Conservation (phyloP, 2,329 filamentous ascomycete species). For the Xylaria polymorpha region DNA sequence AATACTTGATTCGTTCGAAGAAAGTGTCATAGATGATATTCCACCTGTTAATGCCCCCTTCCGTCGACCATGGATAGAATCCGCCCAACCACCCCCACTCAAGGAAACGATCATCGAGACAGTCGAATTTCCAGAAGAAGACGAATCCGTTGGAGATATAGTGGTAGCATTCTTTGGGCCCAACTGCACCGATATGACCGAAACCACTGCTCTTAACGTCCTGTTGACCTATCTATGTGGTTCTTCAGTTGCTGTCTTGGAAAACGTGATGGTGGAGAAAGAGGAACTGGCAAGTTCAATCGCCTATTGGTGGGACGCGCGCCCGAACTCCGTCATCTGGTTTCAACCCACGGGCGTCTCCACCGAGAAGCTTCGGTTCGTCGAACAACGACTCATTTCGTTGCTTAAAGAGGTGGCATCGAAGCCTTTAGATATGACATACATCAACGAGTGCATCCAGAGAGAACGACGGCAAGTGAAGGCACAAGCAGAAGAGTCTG, state of each 20-base stretch:
- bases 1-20: slow-evolving; percentile 89
- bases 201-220: slow-evolving; percentile 79
- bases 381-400: slow-evolving; percentile 86
- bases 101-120: slow-evolving; percentile 78
- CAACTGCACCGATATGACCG: slow-evolving; percentile 75
- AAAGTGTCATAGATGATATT: slow-evolving; percentile 84
- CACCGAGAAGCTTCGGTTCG: slow-evolving; percentile 83
- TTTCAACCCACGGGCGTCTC: slow-evolving; percentile 88
- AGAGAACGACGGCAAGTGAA: slow-evolving; percentile 85
- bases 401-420: slow-evolving; percentile 83
- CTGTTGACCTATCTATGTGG: slow-evolving; percentile 89
- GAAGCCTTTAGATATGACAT: slow-evolving; percentile 87
- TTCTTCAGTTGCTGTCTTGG: slow-evolving; percentile 90
- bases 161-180: slow-evolving; percentile 89
- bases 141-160: slow-evolving; percentile 92
- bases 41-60: slow-evolving; percentile 81
- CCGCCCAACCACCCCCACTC: slow-evolving; percentile 78
- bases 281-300: slow-evolving; percentile 92
- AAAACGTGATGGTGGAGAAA: slow-evolving; percentile 91
- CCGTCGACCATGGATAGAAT: slow-evolving; percentile 90
- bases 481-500: slow-evolving; percentile 83
- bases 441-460: slow-evolving; percentile 87
- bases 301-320: slow-evolving; percentile 79
- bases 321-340: slow-evolving; percentile 85
- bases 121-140: slow-evolving; percentile 94